A percentile compares a stretch with the other conserved stretches of the same genome.
Evolutionary conservation across 495 filamentous ascomycete genomes (phyloP).

Genomic region (Trichoderma parareesei): DNA sequence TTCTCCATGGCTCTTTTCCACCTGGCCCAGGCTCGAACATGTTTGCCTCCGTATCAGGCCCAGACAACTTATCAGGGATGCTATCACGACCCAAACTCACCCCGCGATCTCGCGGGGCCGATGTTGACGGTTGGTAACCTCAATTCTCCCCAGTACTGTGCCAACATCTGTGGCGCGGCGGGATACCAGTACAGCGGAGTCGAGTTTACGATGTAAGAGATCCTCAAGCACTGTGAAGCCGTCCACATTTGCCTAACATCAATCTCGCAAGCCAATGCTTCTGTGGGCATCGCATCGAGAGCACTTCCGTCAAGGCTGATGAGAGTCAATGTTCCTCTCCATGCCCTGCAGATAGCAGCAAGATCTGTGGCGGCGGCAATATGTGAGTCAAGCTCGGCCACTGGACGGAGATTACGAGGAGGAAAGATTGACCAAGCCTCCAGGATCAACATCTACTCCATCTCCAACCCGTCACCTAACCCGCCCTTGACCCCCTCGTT

Average conservation of each 20-base stretch:
- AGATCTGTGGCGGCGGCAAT: not conserved
- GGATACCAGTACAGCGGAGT: conserved; percentile 1
- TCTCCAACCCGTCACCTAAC: not conserved
- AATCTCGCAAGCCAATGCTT: not conserved
- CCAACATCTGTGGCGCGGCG: conserved; percentile 1
- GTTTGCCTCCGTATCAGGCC: not conserved
- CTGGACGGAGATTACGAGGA: too few species aligned
- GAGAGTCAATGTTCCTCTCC: not conserved
- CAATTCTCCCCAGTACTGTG: conserved; percentile 2
- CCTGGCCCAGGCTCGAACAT: not conserved
- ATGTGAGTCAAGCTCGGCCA: not conserved
- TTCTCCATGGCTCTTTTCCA: not conserved
- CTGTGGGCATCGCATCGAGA: not conserved
- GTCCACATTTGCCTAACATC: not conserved
- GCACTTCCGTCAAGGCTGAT: conserved; percentile 3
- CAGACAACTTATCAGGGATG: not conserved
- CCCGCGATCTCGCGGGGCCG: not conserved
- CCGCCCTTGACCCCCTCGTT: conserved; percentile 13
- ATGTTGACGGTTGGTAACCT: conserved; percentile 3
- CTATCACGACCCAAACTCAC: conserved; percentile 2
- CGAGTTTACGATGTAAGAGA: not conserved
- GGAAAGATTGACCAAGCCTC: not conserved
- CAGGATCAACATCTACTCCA: conserved; percentile 3
- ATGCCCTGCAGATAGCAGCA: not conserved
- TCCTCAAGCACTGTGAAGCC: not conserved